Conservation (phyloP, 23 red algal species). For the Gracilaria caudata region DNA sequence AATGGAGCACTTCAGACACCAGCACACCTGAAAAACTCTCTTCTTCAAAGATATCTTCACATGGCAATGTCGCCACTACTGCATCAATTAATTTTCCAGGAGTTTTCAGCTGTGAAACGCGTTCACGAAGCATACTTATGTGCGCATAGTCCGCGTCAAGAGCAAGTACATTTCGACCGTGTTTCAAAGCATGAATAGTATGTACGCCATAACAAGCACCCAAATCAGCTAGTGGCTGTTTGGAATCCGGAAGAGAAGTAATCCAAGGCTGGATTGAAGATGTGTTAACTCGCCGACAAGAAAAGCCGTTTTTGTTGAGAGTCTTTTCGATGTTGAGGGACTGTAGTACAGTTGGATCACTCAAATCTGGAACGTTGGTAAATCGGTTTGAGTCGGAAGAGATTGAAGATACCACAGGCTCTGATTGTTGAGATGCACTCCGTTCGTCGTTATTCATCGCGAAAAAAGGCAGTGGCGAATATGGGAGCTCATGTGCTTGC, state of each 20-base stretch:
- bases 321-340: too few species aligned
- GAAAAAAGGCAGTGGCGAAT: too few species aligned
- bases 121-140: not conserved
- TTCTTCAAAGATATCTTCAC: not conserved
- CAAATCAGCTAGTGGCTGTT: not conserved
- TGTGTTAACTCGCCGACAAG: too few species aligned
- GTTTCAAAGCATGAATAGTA: not conserved
- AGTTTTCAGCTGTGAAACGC: not conserved
- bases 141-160: not conserved
- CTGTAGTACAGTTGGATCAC: too few species aligned
- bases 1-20: slow-evolving; percentile 3
- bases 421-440: too few species aligned
- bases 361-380: too few species aligned
- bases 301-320: too few species aligned
- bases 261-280: not conserved
- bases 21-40: not conserved
- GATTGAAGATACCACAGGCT: too few species aligned
- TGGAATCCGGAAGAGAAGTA: not conserved
- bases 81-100: not conserved
- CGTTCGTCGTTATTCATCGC: too few species aligned
- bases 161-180: not conserved
- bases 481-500: too few species aligned
- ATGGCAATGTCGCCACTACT: not conserved
- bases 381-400: too few species aligned
- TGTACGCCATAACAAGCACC: not conserved